Evolutionary conservation across 495 filamentous ascomycete genomes (phyloP).

Genomic region (Friedmanniomyces endolithicus): DNA sequence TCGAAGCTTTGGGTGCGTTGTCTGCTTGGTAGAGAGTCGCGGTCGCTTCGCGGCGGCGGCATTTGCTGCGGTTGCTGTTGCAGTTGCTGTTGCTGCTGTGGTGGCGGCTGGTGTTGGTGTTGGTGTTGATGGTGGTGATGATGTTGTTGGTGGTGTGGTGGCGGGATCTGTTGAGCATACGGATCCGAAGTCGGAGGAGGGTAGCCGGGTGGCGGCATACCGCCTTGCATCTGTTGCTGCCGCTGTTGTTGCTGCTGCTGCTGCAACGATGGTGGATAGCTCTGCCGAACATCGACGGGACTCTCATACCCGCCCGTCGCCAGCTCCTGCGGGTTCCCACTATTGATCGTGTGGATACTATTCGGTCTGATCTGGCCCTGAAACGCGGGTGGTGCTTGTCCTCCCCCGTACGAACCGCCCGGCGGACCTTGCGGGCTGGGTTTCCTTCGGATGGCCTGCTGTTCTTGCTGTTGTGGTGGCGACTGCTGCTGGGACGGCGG

Average conservation of each 20-base stretch:
- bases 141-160: conserved; percentile 3
- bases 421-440: conserved; percentile 11
- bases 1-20: conserved; percentile 16
- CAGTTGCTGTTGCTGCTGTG: neutral
- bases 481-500: conserved; percentile 13
- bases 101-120: neutral
- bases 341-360: conserved; percentile 24
- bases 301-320: conserved; percentile 29
- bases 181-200: neutral
- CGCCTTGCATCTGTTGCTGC: conserved; percentile 5
- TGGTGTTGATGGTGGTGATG: neutral
- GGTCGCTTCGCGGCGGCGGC: neutral
- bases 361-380: conserved; percentile 17
- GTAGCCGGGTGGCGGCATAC: neutral
- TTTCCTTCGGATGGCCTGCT: conserved; percentile 13
- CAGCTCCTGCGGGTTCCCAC: conserved; percentile 30
- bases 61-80: neutral
- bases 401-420: neutral
- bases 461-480: conserved; percentile 5
- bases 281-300: conserved; percentile 27
- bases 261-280: conserved; percentile 13
- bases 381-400: neutral
- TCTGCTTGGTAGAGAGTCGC: conserved; percentile 7
- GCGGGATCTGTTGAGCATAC: neutral
- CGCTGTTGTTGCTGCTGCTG: conserved; percentile 7